A percentile compares a stretch with the other conserved stretches of the same genome.
phyloP scores from a whole-genome alignment of 495 filamentous ascomycete species.

The Amniculicola lignicola region DNA sequence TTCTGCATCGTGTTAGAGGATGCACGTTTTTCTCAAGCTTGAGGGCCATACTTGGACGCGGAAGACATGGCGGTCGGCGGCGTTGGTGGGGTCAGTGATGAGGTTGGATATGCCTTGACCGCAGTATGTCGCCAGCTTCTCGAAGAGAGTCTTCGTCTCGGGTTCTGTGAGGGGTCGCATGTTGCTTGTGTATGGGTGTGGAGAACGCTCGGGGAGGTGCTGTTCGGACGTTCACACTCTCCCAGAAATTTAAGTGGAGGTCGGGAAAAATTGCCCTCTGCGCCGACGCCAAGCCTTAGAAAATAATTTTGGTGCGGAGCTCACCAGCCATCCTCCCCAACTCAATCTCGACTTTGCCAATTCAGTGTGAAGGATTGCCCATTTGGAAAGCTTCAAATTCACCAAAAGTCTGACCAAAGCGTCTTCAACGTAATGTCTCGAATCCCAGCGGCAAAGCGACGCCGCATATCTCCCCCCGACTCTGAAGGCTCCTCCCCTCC shows the following conservation, averaged over 20 bases:
- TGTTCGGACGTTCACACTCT: too few species aligned
- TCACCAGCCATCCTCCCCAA: neutral
- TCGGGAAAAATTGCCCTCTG: constrained; percentile 4
- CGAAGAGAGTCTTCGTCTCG: constrained; percentile 61
- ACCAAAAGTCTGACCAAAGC: too few species aligned
- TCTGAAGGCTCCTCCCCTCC: constrained; percentile 41
- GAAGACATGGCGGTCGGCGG: constrained; percentile 75
- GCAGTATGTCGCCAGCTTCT: constrained; percentile 81
- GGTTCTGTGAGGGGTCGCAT: constrained; percentile 75
- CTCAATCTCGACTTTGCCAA: neutral
- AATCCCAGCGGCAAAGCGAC: constrained; percentile 29
- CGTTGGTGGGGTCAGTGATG: constrained; percentile 61
- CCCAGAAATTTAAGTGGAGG: neutral
- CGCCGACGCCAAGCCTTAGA: constrained; percentile 12
- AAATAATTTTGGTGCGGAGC: constrained; percentile 9
- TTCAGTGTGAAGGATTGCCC: too few species aligned
- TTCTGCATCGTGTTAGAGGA: constrained; percentile 4
- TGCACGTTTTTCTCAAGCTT: neutral
- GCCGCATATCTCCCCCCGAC: constrained; percentile 33
- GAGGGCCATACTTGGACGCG: constrained; percentile 42
- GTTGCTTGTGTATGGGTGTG: neutral
- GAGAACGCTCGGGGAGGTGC: too few species aligned
- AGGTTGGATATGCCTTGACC: constrained; percentile 74
- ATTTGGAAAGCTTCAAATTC: too few species aligned
- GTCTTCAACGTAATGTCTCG: constrained; percentile 23